phyloP scores from a whole-genome alignment of 2,329 filamentous ascomycete genomes.

The Aureobasidium namibiae region DNA sequence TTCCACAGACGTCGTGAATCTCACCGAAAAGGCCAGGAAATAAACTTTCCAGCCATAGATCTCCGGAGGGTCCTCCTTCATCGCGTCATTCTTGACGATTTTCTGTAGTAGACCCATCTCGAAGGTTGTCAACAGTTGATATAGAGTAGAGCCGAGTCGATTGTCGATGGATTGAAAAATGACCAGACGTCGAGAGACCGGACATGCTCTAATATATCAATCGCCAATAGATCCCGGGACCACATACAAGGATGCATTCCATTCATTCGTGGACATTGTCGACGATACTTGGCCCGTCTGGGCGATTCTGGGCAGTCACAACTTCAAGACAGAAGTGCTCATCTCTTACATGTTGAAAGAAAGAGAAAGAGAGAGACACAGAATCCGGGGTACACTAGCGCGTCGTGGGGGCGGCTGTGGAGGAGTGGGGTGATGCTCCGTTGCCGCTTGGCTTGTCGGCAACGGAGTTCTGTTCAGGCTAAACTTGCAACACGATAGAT shows the following conservation, averaged over 20 bases:
- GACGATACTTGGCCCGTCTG: slow-evolving; percentile 8
- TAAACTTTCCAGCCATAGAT: slow-evolving; percentile 65
- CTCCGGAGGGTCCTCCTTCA: slow-evolving; percentile 57
- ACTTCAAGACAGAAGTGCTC: not conserved
- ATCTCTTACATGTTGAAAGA: not conserved
- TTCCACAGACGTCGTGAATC: slow-evolving; percentile 15
- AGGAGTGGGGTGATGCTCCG: not conserved
- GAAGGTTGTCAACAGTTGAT: not conserved
- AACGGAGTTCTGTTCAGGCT: not conserved
- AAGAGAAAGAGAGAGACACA: not conserved
- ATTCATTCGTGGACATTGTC: slow-evolving; percentile 9
- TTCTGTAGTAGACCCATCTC: slow-evolving; percentile 39
- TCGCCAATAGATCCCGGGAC: not conserved
- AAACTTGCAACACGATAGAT: not conserved
- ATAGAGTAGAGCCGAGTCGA: not conserved
- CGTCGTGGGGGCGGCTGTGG: not conserved
- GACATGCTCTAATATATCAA: slow-evolving; percentile 4
- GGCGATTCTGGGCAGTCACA: not conserved
- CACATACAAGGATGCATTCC: not conserved
- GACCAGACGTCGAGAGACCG: not conserved
- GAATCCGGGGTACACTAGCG: not conserved
- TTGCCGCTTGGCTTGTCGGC: too few species aligned
- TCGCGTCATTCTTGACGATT: slow-evolving; percentile 62
- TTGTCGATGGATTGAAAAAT: not conserved
- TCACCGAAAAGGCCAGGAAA: slow-evolving; percentile 50